These are phyloP conservation scores for Mycena rosella DNA, from an alignment of 768 basidiomycete species.

Conservation along the genomic window DNA sequence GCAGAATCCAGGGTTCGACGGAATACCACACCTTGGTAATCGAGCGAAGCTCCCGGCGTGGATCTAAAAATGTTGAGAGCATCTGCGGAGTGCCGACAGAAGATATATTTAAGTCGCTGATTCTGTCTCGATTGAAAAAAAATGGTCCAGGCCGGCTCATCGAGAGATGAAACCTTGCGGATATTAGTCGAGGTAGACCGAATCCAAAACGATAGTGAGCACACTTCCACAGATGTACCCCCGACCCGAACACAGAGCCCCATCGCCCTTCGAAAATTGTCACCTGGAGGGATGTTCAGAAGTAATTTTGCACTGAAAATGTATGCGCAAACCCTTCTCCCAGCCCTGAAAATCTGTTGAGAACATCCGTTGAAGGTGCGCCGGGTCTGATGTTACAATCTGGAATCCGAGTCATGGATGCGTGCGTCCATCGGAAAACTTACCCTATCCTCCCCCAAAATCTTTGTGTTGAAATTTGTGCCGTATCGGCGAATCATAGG, in stretches of 20 bases:
- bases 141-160: constrained; percentile 24
- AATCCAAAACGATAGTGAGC: not conserved
- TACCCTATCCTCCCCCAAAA: constrained; percentile 22
- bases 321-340: constrained; percentile 20
- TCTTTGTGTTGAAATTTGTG: constrained; percentile 12
- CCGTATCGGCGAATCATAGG: constrained; percentile 19
- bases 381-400: constrained; percentile 13
- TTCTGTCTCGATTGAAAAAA: constrained; percentile 17
- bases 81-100: constrained; percentile 13
- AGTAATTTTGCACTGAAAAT: too few relatives aligned
- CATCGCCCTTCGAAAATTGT: too few relatives aligned
- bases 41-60: constrained; percentile 8
- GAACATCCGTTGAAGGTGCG: constrained; percentile 22
- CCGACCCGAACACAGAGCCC: not conserved
- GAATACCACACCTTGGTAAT: constrained; percentile 20
- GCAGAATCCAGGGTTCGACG: constrained; percentile 17
- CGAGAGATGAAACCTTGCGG: constrained; percentile 17
- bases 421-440: too few relatives aligned
- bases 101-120: constrained; percentile 13
- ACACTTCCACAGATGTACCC: constrained; percentile 16
- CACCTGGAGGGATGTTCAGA: not conserved
- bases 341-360: constrained; percentile 26
- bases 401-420: not conserved
- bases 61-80: constrained; percentile 12
- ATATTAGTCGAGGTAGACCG: not conserved